Evolutionary conservation across 352 stramenopile species (phyloP), one percentile per base, ranked within the genome.

Genomic region (Pythium volutum): DNA sequence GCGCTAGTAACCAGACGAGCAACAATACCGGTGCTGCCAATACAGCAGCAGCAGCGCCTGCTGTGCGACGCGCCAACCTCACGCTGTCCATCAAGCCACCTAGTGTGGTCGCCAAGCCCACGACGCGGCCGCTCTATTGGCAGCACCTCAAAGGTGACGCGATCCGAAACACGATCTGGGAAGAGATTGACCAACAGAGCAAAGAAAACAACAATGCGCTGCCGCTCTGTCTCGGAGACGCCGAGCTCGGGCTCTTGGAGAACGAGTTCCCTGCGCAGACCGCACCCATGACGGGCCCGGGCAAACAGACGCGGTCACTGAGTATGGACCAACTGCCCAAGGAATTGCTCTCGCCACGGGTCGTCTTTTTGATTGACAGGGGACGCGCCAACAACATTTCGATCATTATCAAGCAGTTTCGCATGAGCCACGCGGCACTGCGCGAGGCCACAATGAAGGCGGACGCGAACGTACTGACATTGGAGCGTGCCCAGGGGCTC

Each of bases 401-500:
- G 18, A 99, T 99, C 66, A 97, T 98, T 66, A 82, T 99, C 42
- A 97, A 97, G 66, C 89, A 97, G 65, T 91, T 98, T 43, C 89
- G 95, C 46, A 97, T 98, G 76, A 97, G 79, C 75, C 84, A 91
- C 46, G 72, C 78, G 0, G 77, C 88, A 18, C 66, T 96, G 43
- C 80, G 88, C 1, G 75, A 91, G 49, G 87, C 87, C 5, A 85
- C 95, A 26, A 88, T 95, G 73, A 87, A 84, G 27, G 79, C 95
- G 41, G 88, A 96, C 50, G 67, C 78, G 1, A 81, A 73, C 39
- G 78, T 94, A 2, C 59, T 96, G 3, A 92, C 72, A 5, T 67
- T 93, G 20, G 87, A 97, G 53, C 86, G 91, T 26, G 78, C 95
- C 2, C 81, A 91, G 20, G 88, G 84, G 3, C 67, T 97, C 18